Evolutionary conservation across 78 protist genomes (phyloP).

Genomic region (Cavenderia fasciculata): DNA sequence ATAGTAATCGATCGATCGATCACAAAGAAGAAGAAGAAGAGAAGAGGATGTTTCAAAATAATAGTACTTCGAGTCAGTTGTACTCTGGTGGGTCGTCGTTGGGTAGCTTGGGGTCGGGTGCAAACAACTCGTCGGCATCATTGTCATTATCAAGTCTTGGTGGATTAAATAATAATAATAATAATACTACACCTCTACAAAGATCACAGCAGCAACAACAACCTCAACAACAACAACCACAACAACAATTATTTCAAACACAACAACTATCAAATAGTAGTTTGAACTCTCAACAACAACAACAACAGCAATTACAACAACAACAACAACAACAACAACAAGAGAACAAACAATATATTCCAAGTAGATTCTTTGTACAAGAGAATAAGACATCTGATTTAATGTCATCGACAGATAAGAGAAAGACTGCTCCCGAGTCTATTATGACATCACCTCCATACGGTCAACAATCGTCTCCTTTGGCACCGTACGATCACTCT

Average conservation of each 20-base stretch:
- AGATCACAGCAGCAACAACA: background rate
- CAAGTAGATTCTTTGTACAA: background rate
- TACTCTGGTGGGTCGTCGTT: too few species aligned
- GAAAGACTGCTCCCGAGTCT: background rate
- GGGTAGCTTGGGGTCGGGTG: too few species aligned
- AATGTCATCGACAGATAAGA: background rate
- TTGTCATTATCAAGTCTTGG: too few species aligned
- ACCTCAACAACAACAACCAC: conserved; percentile 10
- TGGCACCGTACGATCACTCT: background rate
- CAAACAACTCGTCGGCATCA: too few species aligned
- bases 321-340: conserved; percentile 16
- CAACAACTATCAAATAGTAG: background rate
- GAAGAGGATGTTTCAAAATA: too few species aligned
- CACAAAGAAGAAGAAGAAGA: too few species aligned
- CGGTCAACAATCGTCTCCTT: background rate
- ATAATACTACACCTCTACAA: background rate
- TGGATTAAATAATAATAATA: too few species aligned
- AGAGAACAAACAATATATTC: background rate
- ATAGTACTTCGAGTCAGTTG: too few species aligned
- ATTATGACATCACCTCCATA: conserved; percentile 16
- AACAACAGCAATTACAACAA: conserved; percentile 23
- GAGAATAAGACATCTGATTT: background rate
- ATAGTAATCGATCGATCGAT: too few species aligned
- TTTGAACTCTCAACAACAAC: background rate
- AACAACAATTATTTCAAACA: background rate